Conservation (phyloP, 1,139 yeast species). For the Debaryomyces sp. region DNA sequence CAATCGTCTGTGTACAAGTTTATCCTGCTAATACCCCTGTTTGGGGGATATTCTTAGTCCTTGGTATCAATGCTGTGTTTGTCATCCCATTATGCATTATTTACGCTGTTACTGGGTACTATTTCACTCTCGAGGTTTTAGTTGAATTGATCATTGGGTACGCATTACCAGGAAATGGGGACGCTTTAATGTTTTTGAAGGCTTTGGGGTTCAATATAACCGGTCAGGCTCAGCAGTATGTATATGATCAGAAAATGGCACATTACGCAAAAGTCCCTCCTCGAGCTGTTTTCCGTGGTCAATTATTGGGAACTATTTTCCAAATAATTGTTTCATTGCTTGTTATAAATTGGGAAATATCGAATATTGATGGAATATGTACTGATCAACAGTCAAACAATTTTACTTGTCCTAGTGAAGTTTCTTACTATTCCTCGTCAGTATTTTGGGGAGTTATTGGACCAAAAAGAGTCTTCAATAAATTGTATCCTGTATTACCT, state of each 20-base stretch:
- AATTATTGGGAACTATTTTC: constrained; percentile 44
- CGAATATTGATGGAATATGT: constrained; percentile 43
- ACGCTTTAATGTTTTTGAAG: constrained; percentile 60
- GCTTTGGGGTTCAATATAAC: constrained; percentile 62
- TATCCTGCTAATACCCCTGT: neutral
- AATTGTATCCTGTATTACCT: constrained; percentile 46
- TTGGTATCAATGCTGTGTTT: neutral
- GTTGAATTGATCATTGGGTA: constrained; percentile 65
- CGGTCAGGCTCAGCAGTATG: constrained; percentile 62
- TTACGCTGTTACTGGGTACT: neutral
- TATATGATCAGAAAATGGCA: constrained; percentile 58
- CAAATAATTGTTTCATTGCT: constrained; percentile 52
- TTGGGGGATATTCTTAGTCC: neutral
- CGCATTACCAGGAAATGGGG: constrained; percentile 64
- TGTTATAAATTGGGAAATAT: constrained; percentile 53
- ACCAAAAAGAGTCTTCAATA: constrained; percentile 52
- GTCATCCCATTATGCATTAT: neutral
- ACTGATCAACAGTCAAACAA: constrained; percentile 35
- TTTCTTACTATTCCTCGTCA: constrained; percentile 53
- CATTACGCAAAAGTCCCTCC: constrained; percentile 65
- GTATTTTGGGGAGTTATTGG: constrained; percentile 67
- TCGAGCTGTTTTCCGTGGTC: constrained; percentile 58
- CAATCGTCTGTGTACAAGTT: constrained; percentile 28
- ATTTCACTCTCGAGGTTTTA: constrained; percentile 58
- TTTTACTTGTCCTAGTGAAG: constrained; percentile 52